Conservation (phyloP, 2,329 filamentous ascomycete species). For the Sporothrix pallida region DNA sequence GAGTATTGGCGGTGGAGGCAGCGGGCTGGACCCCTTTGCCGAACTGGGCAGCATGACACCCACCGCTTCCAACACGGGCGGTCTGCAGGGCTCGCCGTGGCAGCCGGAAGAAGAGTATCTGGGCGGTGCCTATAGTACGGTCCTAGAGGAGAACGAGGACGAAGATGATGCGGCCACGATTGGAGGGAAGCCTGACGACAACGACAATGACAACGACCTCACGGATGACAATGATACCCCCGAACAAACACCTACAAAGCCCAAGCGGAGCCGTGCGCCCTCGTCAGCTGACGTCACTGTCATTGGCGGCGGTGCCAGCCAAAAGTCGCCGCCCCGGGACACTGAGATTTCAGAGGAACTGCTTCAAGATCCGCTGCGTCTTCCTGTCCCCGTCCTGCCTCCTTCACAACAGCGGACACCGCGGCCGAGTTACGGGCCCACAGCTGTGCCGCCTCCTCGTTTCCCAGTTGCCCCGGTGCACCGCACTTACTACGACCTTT, state of each 20-base stretch:
- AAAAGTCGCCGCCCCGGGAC: background rate
- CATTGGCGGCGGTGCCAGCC: constrained; percentile 16
- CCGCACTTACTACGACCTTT: constrained; percentile 52
- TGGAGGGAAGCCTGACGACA: constrained; percentile 36
- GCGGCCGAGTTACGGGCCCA: background rate
- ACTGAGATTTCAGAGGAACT: background rate
- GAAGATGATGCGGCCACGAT: constrained; percentile 32
- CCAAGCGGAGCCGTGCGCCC: constrained; percentile 18
- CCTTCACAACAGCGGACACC: background rate
- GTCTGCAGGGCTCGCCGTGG: constrained; percentile 31
- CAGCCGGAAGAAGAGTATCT: constrained; percentile 31
- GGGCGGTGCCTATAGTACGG: constrained; percentile 35
- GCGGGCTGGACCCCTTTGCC: constrained; percentile 30
- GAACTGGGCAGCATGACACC: constrained; percentile 30
- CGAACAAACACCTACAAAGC: constrained; percentile 16
- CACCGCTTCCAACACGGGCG: background rate
- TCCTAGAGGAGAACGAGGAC: constrained; percentile 37
- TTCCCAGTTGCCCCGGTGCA: constrained; percentile 31
- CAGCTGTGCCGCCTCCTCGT: background rate
- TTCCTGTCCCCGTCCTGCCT: constrained; percentile 14
- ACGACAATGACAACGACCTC: constrained; percentile 38
- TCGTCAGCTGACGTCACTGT: constrained; percentile 32
- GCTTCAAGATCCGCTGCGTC: constrained; percentile 3
- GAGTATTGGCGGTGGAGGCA: constrained; percentile 12
- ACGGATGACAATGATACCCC: constrained; percentile 28